These are phyloP conservation scores for Neurospora intermedia DNA, from an alignment of 495 filamentous ascomycete species.

Conservation along the genomic window DNA sequence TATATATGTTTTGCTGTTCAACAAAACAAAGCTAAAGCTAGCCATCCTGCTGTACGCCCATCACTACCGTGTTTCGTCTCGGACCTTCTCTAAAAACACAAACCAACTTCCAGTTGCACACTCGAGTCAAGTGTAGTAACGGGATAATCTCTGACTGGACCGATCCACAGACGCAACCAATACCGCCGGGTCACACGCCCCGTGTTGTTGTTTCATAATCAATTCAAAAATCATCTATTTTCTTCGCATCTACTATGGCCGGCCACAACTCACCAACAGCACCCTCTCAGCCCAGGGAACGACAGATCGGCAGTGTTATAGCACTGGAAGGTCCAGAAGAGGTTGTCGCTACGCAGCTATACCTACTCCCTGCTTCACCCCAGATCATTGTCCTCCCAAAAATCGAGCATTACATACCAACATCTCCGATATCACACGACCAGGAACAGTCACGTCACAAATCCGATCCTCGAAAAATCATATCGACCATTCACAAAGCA, in stretches of 20 bases:
- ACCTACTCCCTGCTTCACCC: conserved; percentile 37
- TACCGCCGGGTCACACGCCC: neutral
- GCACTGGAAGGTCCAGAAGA: conserved; percentile 41
- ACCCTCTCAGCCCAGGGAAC: neutral
- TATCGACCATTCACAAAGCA: conserved; percentile 32
- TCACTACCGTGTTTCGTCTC: neutral
- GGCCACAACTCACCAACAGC: neutral
- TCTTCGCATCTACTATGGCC: neutral
- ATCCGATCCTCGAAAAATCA: conserved; percentile 24
- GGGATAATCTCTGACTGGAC: neutral
- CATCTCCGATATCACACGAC: conserved; percentile 2
- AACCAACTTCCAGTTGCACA: neutral
- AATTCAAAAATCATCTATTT: neutral
- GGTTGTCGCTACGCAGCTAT: conserved; percentile 38
- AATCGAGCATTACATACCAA: conserved; percentile 25
- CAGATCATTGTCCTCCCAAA: conserved; percentile 39
- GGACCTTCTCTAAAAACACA: neutral
- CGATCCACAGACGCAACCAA: neutral
- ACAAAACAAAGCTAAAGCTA: neutral
- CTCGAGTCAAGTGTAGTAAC: neutral
- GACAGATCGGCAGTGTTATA: conserved; percentile 34
- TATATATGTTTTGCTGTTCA: neutral
- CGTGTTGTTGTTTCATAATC: neutral
- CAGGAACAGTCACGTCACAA: conserved; percentile 12
- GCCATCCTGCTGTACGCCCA: neutral